These are phyloP conservation scores for Patellaria atrata DNA, from an alignment of 495 filamentous ascomycete genomes.

Conservation along the genomic window DNA sequence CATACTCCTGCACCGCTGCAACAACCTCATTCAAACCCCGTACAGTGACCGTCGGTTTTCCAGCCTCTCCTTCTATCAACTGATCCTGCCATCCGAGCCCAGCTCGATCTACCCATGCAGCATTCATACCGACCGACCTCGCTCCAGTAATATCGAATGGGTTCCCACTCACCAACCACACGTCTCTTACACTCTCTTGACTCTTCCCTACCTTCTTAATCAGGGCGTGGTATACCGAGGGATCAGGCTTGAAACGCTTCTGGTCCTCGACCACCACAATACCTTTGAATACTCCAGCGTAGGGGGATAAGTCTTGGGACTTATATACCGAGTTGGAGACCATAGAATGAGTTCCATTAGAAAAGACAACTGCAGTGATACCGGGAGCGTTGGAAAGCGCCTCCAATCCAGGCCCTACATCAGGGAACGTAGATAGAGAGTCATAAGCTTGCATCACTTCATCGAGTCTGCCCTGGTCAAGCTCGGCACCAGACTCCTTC, in stretches of 20 bases:
- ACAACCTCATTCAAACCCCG: conserved; percentile 35
- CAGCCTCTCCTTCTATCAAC: conserved; percentile 25
- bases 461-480: conserved; percentile 31
- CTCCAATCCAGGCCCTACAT: conserved; percentile 41
- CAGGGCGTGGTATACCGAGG: conserved; percentile 48
- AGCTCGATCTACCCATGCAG: conserved; percentile 55
- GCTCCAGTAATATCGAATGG: conserved; percentile 66
- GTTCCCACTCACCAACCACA: conserved; percentile 67
- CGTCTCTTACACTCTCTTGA: conserved; percentile 29
- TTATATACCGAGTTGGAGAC: conserved; percentile 42
- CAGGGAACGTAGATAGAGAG: conserved; percentile 51
- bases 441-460: conserved; percentile 53
- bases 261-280: conserved; percentile 49
- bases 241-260: conserved; percentile 53
- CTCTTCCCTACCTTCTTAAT: conserved; percentile 30
- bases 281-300: conserved; percentile 36
- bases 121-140: conserved; percentile 38
- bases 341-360: conserved; percentile 57
- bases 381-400: conserved; percentile 27
- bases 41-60: conserved; percentile 33
- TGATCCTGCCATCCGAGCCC: conserved; percentile 39
- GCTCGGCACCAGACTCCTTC: conserved; percentile 34
- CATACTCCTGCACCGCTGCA: conserved; percentile 27
- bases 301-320: conserved; percentile 40
- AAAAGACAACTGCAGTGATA: conserved; percentile 51